phyloP scores from a whole-genome alignment of 176 grass and related monocot genomes.

The Ananas comosus region DNA sequence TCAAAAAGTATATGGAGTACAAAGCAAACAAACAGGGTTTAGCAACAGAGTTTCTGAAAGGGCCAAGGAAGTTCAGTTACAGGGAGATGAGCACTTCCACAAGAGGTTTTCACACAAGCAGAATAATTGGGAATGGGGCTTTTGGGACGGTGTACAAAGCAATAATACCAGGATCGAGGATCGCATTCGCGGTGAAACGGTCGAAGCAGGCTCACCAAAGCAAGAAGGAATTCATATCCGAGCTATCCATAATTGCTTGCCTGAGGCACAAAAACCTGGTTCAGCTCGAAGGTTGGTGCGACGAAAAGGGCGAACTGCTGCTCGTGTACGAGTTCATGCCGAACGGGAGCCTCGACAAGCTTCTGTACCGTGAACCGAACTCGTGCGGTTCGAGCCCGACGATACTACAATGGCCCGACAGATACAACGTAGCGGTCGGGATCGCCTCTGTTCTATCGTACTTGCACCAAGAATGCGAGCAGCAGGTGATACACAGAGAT shows the following conservation, averaged over 20 bases:
- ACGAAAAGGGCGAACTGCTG: slow-evolving; percentile 59
- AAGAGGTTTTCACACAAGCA: slow-evolving; percentile 60
- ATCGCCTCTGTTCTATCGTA: slow-evolving; percentile 69
- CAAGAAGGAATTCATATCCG: slow-evolving; percentile 65
- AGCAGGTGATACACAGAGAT: slow-evolving; percentile 79
- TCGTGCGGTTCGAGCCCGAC: slow-evolving; percentile 1
- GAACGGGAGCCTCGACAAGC: slow-evolving; percentile 74
- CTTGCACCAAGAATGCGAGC: slow-evolving; percentile 86
- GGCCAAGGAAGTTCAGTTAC: slow-evolving; percentile 79
- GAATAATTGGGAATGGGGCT: slow-evolving; percentile 63
- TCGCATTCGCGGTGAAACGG: slow-evolving; percentile 54
- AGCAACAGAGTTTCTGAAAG: slow-evolving; percentile 47
- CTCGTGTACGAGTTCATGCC: slow-evolving; percentile 95
- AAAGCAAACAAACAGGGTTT: slow-evolving; percentile 24
- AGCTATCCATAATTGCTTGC: slow-evolving; percentile 75
- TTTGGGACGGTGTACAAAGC: slow-evolving; percentile 90
- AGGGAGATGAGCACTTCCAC: slow-evolving; percentile 64
- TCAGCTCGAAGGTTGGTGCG: slow-evolving; percentile 82
- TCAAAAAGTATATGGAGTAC: slow-evolving; percentile 36
- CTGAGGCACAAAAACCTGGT: slow-evolving; percentile 85
- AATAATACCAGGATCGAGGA: slow-evolving; percentile 14
- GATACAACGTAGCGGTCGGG: slow-evolving; percentile 52
- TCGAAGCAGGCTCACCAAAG: slow-evolving; percentile 79
- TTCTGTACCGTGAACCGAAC: slow-evolving; percentile 55
- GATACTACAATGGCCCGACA: slow-evolving; percentile 43